Evolutionary conservation across 2,329 filamentous ascomycete genomes (phyloP), one percentile per base, ranked within the genome.

Genomic region (Aspergillus spinulosporus): DNA sequence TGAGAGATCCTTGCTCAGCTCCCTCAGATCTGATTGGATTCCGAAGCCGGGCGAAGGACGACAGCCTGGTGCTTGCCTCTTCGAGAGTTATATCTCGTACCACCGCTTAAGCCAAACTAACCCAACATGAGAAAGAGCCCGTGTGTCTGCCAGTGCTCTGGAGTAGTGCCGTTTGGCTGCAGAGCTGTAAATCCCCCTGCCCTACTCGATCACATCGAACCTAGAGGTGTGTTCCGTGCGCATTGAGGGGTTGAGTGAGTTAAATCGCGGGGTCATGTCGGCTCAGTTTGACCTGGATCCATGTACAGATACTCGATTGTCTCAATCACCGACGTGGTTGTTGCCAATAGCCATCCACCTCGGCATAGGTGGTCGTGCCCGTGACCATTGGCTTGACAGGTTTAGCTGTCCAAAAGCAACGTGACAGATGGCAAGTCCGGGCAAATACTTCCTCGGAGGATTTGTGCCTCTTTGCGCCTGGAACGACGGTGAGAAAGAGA

Each of bases 81-180:
- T 48, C 43, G 45, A 21, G 37, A 44, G 39, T 21, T 36, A 43
- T 21, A 45, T n/a, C 42, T 12, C 42, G 21, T 21, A 21, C 42
- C 49, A 49, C 31, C 44, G 29, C n/a, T 36, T 44, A 32, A 52
- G 45, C n/a, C 44, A 9, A 44, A 14, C 45, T 42, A 52, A 15
- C 34, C 54, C 54, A 52, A 43, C 49, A 42, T 37, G 21, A 46
- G 50, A 37, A 37, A 49, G 39, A 54, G 49, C 11, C 55, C 45
- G 45, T 52, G 45, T 57, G 44, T 48, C 49, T 57, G 55, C 45
- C 56, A 56, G 54, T 55, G 52, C 49, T 56, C 62, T 51, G 58
- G 61, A 63, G 59, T 55, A 57, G 50, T 60, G 54, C 61, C 61
- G 61, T 63, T 58, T 63, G 61, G 61, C 54, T 57, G 44, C 52